Conservation (phyloP, 345 rosid species). For the Eucalyptus regnans region DNA sequence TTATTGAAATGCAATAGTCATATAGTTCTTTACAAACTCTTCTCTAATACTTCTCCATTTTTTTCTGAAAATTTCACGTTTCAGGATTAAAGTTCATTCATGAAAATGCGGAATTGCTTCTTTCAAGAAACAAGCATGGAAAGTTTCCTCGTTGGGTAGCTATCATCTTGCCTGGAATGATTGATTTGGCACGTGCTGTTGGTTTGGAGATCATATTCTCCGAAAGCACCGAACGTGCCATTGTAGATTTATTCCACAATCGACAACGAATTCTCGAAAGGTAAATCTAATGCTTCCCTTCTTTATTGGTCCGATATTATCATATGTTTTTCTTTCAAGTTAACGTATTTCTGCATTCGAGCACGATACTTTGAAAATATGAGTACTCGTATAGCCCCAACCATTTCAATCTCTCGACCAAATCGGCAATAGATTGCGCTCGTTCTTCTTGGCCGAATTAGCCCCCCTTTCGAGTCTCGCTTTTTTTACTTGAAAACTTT, state of each 20-base stretch:
- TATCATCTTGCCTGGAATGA: slow-evolving; percentile 30
- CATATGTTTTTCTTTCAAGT: background rate
- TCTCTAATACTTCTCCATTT: background rate
- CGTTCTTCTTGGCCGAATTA: too few species aligned
- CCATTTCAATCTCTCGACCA: background rate
- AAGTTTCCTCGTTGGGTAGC: slow-evolving; percentile 46
- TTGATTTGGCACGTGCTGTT: slow-evolving; percentile 23
- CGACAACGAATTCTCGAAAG: slow-evolving; percentile 21
- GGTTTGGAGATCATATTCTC: slow-evolving; percentile 24
- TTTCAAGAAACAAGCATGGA: background rate
- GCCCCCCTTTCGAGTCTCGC: too few species aligned
- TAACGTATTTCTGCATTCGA: background rate
- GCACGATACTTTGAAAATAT: background rate
- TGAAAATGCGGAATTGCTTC: slow-evolving; percentile 17
- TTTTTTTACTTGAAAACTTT: too few species aligned
- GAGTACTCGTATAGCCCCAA: background rate
- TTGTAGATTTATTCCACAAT: slow-evolving; percentile 7
- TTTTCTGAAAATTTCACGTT: background rate
- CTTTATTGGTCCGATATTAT: background rate
- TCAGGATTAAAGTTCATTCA: slow-evolving; percentile 29
- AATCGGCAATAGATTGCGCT: too few species aligned
- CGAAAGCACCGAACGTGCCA: background rate
- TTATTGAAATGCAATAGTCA: background rate
- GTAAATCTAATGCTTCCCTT: background rate
- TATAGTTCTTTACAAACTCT: background rate